Evolutionary conservation across 129 eudicot species (phyloP), one percentile per base, ranked within the genome.

Genomic region (Daucus carota): DNA sequence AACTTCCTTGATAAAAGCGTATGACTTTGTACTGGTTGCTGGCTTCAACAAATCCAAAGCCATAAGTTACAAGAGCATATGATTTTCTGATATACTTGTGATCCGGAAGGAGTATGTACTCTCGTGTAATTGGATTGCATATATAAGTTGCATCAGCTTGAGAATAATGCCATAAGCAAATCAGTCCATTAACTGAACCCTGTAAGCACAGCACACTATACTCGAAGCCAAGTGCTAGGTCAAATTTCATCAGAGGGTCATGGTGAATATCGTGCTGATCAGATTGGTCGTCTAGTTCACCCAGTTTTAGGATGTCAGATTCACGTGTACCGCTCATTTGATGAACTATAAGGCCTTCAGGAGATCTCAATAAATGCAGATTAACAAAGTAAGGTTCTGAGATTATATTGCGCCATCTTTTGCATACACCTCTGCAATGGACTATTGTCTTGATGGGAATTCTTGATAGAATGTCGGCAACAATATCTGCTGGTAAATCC

Each of bases 21-120:
- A 84, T 77, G 0, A 84, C 79, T 28, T 80, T 77, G 69, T 73
- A 74, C 38, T 65, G 72, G 1, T 72, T 72, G 14, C 47, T 80
- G 8, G 24, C 36, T 12, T 57, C 5, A 14, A 65, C 73, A 10
- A 46, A 42, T 9, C 87, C 87, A 24, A 80, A 79, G n/a, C 43
- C 42, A 67, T 34, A 26, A 33, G 24, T 67, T 67, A 33, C 72
- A 34, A 17, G 16, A 38, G 44, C 7, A 18, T 18, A 34, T 16
- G 45, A 67, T 67, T 15, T 34, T 24, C 28, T 34, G 15, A 7
- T 34, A 42, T 34, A 18, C 45, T 67, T 17, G 24, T 66, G 71
- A 66, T 31, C 71, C 0, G 71, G 41, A 66, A 66, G 71, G n/a
- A 31, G 4, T 31, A 50, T 36, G 36, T 12, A 43, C 29, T 10